Base-by-base conservation (phyloP, 2,329 filamentous ascomycete genomes). In the Ceratocystis diversiconidia region DNA sequence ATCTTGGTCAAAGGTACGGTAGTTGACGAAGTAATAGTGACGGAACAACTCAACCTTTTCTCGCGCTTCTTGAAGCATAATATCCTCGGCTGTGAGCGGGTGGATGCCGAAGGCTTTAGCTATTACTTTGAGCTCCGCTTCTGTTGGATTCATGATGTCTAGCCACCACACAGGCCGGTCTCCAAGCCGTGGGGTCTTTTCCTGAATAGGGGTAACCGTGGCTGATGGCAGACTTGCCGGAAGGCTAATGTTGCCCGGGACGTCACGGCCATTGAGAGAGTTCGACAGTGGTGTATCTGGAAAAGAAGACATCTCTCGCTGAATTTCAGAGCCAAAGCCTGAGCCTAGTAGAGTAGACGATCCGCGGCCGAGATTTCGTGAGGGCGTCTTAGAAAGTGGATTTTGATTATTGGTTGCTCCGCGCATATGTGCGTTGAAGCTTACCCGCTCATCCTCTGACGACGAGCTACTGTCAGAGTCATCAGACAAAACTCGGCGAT, bases 1-100 rank as follows among this genome's bases (percentile, higher is more conserved):
- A 72, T 99, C 94, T 74, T 97, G 94, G 73, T 99, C 94, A 72
- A 99, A 99, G 0, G 91, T 95, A 17, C 94, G 88, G 75, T 99
- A 99, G 74, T 96, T 97, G 76, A 99, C 90, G 72, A 99, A 96
- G 75, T 99, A 99, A 77, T 99, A 99, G 73, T 95, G 89, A 43
- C 90, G 87, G 79, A 99, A 99, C 0, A 99, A 81, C 74, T 99
- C 94, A 0, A 99, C 94, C 76, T 99, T 99, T 73, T 99, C 94
- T 25, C 94, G 92, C 50, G 92, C 89, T 77, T 99, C 94, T 74
- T 97, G 90, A 79, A 96, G 87, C 82, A 97, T 87, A 71, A 99
- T 96, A 73, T 99, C 94, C 75, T 99, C 94, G 1, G 90, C 87
- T 0, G 94, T 99, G 67, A 99, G 78, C 0, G 94, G 92, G 76